Conservation (phyloP, 2,329 filamentous ascomycete genomes). For the Fusarium sp. region DNA sequence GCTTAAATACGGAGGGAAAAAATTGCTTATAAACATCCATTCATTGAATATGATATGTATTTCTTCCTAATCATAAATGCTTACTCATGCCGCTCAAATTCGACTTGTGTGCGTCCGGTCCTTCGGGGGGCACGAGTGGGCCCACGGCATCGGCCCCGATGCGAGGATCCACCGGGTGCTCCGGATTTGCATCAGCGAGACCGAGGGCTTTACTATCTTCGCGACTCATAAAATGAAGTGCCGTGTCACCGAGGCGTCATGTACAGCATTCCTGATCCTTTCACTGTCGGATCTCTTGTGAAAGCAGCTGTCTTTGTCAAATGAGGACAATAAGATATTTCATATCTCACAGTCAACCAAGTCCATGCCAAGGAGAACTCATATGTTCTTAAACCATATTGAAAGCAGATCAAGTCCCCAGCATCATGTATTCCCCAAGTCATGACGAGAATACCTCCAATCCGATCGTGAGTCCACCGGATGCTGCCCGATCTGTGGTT, state of each 20-base stretch:
- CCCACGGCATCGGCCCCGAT: neutral
- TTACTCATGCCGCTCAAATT: neutral
- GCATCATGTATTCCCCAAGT: neutral
- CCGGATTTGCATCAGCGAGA: neutral
- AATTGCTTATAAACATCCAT: neutral
- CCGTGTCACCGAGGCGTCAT: neutral
- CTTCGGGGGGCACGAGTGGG: neutral
- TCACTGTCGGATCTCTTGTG: rapidly evolving
- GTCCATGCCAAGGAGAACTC: neutral
- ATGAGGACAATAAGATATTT: neutral
- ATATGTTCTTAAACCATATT: no score
- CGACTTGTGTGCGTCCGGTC: constrained; percentile 2
- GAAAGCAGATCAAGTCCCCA: no score
- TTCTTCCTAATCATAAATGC: neutral
- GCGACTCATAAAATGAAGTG: neutral
- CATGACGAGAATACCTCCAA: neutral
- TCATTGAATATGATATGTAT: neutral
- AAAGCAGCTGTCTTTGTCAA: neutral
- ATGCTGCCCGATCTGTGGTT: neutral
- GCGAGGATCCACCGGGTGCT: neutral
- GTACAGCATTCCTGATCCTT: neutral
- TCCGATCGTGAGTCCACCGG: neutral
- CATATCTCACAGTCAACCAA: neutral
- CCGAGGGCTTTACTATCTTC: neutral
- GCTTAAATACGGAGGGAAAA: neutral